Evolutionary conservation across 345 rosid genomes (phyloP).

Genomic region (Hevea brasiliensis): DNA sequence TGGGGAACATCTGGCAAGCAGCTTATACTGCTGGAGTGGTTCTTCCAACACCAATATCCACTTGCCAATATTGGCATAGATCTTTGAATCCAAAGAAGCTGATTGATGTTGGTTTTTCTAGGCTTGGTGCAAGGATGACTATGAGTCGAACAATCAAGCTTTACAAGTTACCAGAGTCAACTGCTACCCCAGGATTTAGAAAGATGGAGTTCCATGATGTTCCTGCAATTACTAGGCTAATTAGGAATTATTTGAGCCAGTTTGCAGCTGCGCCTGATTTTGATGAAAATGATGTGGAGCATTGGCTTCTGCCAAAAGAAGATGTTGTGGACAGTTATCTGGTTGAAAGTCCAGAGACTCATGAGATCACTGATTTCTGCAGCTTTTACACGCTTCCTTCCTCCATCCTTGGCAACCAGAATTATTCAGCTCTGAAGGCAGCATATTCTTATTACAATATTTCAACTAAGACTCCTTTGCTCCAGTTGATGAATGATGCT

Average conservation of each 20-base stretch:
- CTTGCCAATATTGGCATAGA: slow-evolving; percentile 93
- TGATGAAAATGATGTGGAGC: slow-evolving; percentile 78
- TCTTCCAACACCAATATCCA: slow-evolving; percentile 81
- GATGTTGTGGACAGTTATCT: slow-evolving; percentile 72
- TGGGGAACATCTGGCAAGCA: slow-evolving; percentile 95
- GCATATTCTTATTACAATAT: slow-evolving; percentile 90
- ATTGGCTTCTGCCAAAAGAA: slow-evolving; percentile 80
- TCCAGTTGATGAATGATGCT: slow-evolving; percentile 84
- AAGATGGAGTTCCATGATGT: slow-evolving; percentile 79
- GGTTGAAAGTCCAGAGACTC: slow-evolving; percentile 83
- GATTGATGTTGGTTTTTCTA: slow-evolving; percentile 85
- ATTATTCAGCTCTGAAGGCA: slow-evolving; percentile 68
- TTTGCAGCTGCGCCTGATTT: slow-evolving; percentile 81
- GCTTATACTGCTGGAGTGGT: slow-evolving; percentile 87
- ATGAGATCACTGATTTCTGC: slow-evolving; percentile 84
- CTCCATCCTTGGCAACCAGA: slow-evolving; percentile 81
- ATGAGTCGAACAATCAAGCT: slow-evolving; percentile 90
- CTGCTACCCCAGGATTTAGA: slow-evolving; percentile 73
- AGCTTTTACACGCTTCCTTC: slow-evolving; percentile 92
- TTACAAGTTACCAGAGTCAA: slow-evolving; percentile 70
- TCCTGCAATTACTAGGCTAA: slow-evolving; percentile 77
- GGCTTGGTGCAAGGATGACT: slow-evolving; percentile 86
- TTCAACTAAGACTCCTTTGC: slow-evolving; percentile 70
- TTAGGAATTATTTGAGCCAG: slow-evolving; percentile 59
- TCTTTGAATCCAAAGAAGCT: slow-evolving; percentile 92